Evolutionary conservation across 2,329 filamentous ascomycete genomes (phyloP), one percentile per base, ranked within the genome.

Genomic region (Zarea fungicola): DNA sequence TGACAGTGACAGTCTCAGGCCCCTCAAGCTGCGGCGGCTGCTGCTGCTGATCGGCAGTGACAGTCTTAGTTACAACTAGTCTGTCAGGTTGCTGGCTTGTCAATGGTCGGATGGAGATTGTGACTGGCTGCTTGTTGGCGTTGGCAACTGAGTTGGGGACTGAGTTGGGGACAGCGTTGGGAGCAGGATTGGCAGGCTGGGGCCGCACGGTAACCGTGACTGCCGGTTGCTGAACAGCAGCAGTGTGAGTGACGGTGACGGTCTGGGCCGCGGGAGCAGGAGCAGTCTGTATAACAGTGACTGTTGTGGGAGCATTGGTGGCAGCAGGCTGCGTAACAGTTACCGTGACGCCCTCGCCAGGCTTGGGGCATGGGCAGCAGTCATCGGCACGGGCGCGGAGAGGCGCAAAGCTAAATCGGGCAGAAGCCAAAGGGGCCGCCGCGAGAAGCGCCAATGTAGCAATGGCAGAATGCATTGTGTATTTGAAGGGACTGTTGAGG

Each of bases 301-400:
- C 42, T 43, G 48, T 50, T 16, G 32, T 19, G 26, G 47, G 47
- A 16, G 34, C 43, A 11, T 22, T 18, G 9, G 28, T 42, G 9
- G 49, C 8, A 13, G 26, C 48, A 13, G 42, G 19, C 10, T 36
- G 29, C 18, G 60, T 64, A 29, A 65, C 54, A 10, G 59, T 61
- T n/a, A 52, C 48, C 8, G 41, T 48, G 19, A 53, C 52, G 19
- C 52, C 53, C 23, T 47, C 29, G 35, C 39, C 42, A 16, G 58
- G 35, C 9, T 48, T 42, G 6, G 58, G 49, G 21, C 65, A 68
- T 28, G 65, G 59, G 35, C 62, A 64, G 42, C 61, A 66, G 40
- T 60, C 57, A 5, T 58, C 49, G n/a, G 44, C 47, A 14, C 54
- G 47, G 13, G 50, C 52, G 40, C 56, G 57, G 21, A 54, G 32